Base-by-base conservation (phyloP, 1,139 yeast species). In the Arxiozyma bovina region DNA sequence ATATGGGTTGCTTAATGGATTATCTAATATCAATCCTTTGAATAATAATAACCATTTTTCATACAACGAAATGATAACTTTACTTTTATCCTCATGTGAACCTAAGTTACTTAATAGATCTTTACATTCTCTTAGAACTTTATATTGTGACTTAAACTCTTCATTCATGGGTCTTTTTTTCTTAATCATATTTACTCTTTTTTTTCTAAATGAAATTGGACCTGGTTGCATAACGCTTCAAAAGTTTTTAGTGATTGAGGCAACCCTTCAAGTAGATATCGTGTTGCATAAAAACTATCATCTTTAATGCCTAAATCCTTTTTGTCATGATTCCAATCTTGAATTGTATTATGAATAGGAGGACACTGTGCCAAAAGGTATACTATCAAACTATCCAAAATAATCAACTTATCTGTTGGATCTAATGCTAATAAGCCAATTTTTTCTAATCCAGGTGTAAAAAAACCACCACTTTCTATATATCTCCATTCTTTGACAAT, bases 351-450 rank as follows among this genome's bases (percentile, higher is more conserved):
- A 59, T 73, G 79, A 8, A 81, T 69, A 3, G 64, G 62, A 18
- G 76, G 77, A 0, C 82, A 79, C 17, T 74, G 64, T 0, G 76
- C 61, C 7, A 77, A 62, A 22, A 77, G 68, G 83, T 85, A 79
- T 55, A 75, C 76, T 0, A 73, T 72, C 55, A 81, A 64, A 1
- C 75, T 66, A 46, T 80, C 72, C 30, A 81, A 57, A 58, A 80
- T 60, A 9, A 79, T 70, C 25, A 81, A 64, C 55, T 84, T 68
- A 58, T 80, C 81, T 3, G 53, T 53, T 0, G 84, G 81, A 15
- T 67, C 59, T 27, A 81, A 67, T 0, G 78, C 79, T 2, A 65
- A 62, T 38, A 80, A 63, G 0, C 85, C 85, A 1, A 61, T 38
- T 12, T 63, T 63, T 53, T 77, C 81, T 56, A 80, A 74, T 1